A percentile compares a stretch with the other conserved stretches of the same genome.
Evolutionary conservation across 2,329 filamentous ascomycete genomes (phyloP).

Genomic region (Sclerotinia minor): DNA sequence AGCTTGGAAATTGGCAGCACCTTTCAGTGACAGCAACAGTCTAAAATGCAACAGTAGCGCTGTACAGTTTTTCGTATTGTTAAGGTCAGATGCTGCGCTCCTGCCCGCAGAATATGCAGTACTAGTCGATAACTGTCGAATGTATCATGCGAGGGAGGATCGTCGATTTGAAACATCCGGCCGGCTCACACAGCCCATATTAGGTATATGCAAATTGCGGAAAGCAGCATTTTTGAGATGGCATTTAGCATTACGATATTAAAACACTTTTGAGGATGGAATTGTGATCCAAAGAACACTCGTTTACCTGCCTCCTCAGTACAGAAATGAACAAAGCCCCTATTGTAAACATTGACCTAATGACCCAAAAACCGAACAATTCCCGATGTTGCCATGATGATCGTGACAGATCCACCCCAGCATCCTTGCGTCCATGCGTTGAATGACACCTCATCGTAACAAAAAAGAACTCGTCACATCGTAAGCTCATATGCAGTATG

Average conservation of each 20-base stretch:
- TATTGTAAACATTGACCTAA: background rate
- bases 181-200: background rate
- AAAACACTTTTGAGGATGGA: slow-evolving; percentile 12
- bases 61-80: background rate
- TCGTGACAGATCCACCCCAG: background rate
- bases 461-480: slow-evolving; percentile 3
- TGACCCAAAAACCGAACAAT: background rate
- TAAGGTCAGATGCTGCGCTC: background rate
- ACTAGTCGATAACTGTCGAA: background rate
- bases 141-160: background rate
- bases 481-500: background rate
- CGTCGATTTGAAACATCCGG: background rate
- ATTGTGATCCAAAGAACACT: background rate
- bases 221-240: background rate
- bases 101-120: background rate
- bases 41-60: background rate
- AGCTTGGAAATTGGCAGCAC: background rate
- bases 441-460: background rate
- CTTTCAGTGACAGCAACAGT: too few relatives aligned
- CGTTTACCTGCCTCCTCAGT: background rate
- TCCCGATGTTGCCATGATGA: background rate
- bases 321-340: background rate
- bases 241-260: background rate
- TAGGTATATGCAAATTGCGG: background rate
- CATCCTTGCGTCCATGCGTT: background rate